phyloP scores from a whole-genome alignment of 352 stramenopile genomes.

The Phytophthora tubulina region DNA sequence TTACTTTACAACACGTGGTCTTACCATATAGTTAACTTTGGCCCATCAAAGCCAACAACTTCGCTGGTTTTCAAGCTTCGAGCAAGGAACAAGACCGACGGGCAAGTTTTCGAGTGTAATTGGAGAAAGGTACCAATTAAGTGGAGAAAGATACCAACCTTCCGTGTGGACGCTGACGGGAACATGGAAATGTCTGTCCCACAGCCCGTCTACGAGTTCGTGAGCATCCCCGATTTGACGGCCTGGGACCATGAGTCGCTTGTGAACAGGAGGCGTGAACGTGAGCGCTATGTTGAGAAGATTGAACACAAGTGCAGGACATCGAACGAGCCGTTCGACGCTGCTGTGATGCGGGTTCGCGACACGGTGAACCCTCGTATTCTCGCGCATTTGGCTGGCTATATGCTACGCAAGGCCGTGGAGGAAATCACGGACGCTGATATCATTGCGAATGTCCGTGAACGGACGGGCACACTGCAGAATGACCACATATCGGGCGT shows the following conservation, averaged over 20 bases:
- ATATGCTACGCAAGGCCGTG: conserved; percentile 16
- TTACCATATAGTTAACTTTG: conserved; percentile 23
- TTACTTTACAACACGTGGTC: not conserved
- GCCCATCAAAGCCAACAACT: conserved; percentile 16
- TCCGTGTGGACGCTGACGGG: conserved; percentile 25
- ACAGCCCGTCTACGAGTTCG: conserved; percentile 29
- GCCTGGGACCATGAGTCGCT: conserved; percentile 27
- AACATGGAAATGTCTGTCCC: conserved; percentile 30
- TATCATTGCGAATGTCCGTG: conserved; percentile 18
- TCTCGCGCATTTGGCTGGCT: conserved; percentile 17
- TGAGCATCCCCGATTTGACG: conserved; percentile 22
- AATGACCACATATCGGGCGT: conserved; percentile 27
- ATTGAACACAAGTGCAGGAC: conserved; percentile 27
- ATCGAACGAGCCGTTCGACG: conserved; percentile 26
- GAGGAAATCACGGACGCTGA: conserved; percentile 23
- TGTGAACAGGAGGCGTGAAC: conserved; percentile 20
- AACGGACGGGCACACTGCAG: not conserved
- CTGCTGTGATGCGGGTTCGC: conserved; percentile 23
- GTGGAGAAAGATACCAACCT: conserved; percentile 2
- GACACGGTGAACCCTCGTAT: conserved; percentile 15
- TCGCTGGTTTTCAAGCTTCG: conserved; percentile 15
- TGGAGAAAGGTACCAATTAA: not conserved
- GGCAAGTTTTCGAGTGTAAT: conserved; percentile 3
- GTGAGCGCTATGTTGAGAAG: conserved; percentile 30
- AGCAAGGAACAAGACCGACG: conserved; percentile 13